Evolutionary conservation across 345 rosid species (phyloP).

Genomic region (Microcos paniculata): DNA sequence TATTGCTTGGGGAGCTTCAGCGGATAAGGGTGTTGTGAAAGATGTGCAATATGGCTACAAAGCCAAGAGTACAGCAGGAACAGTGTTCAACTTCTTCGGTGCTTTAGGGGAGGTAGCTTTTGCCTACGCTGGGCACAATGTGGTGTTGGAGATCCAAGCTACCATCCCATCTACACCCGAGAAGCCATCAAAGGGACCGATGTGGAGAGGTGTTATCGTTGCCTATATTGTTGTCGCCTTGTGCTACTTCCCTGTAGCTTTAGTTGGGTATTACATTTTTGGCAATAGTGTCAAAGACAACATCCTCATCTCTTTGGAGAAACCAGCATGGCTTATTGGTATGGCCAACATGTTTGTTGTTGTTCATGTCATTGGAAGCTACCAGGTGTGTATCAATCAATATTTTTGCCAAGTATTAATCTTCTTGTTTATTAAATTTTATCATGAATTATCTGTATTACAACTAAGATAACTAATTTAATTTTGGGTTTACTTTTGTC

Average conservation of each 20-base stretch:
- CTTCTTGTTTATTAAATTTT: neutral
- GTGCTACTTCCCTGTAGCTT: conserved; percentile 79
- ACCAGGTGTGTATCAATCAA: conserved; percentile 45
- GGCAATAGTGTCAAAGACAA: conserved; percentile 56
- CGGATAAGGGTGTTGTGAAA: conserved; percentile 47
- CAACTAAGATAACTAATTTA: neutral
- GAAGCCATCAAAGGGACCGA: conserved; percentile 71
- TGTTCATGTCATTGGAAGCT: conserved; percentile 75
- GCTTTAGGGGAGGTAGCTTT: conserved; percentile 71
- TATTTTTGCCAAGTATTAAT: neutral
- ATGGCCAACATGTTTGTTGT: conserved; percentile 75
- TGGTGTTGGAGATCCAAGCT: conserved; percentile 79
- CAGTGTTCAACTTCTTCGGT: conserved; percentile 56
- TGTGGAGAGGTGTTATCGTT: conserved; percentile 73
- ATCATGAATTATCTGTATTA: neutral
- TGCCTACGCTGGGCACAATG: conserved; percentile 82
- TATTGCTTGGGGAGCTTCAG: conserved; percentile 70
- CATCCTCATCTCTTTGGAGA: conserved; percentile 55
- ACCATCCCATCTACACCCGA: conserved; percentile 78
- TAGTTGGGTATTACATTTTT: conserved; percentile 57
- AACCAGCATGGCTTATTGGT: conserved; percentile 69
- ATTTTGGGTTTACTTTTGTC: neutral
- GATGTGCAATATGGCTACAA: conserved; percentile 53
- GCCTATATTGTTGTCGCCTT: conserved; percentile 70
- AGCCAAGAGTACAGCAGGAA: conserved; percentile 38